Evolutionary conservation across 2,329 filamentous ascomycete genomes (phyloP), one percentile per base, ranked within the genome.

Genomic region (Penicillium frequentans): DNA sequence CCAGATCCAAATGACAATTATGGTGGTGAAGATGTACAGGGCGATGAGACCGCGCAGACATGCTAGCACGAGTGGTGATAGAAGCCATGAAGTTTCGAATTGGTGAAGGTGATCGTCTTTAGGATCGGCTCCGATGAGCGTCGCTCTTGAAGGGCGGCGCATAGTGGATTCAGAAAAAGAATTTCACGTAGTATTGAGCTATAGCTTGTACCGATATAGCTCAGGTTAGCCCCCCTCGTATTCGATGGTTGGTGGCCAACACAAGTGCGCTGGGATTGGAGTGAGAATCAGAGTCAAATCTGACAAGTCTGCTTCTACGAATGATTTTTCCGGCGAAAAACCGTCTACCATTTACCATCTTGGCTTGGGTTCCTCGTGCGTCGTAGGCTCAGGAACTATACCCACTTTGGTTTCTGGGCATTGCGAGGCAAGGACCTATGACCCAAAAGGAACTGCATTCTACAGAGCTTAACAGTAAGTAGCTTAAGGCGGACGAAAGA

Each of bases 11-110:
- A 85, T 83, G 79, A 87, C 85, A 76, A 95, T 81, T 56, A 89
- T 82, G 13, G 86, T 85, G 24, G 81, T 76, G 74, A 95, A 89
- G 61, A 85, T 82, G 77, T 93, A 96, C 43, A 73, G 52, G 7
- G 68, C 56, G 42, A 70, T 62, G 16, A 79, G 42, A 79, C 57
- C 49, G 82, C 82, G 60, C 87, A 83, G 70, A 52, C 71, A 75
- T 63, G 85, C 86, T 48, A 93, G 80, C 1, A 82, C 66, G 66
- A 81, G 81, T 0, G 90, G 89, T 24, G 85, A 75, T n/a, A 96
- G 74, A 9, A 93, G 73, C 90, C 90, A 96, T 14, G 90, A 96
- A 16, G 90, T 95, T 72, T 86, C 85, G 76, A 90, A 92, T 56
- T 88, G 85, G 73, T 88, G 82, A 43, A 83, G 73, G 27, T 72